These are phyloP conservation scores for Fusarium torreyae DNA, from an alignment of 2,329 filamentous ascomycete genomes.

Conservation along the genomic window DNA sequence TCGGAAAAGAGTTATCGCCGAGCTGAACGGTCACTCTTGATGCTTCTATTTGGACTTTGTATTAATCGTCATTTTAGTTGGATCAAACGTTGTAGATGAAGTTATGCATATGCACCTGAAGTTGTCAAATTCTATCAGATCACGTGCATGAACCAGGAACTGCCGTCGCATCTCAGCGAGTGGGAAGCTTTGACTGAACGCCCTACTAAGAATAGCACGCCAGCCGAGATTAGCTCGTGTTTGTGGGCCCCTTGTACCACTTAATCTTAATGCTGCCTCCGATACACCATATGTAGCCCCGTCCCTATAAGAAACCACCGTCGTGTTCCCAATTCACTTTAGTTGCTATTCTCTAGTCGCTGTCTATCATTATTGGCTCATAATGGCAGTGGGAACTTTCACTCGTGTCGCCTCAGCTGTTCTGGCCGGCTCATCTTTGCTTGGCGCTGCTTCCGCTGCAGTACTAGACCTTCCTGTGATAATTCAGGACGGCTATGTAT, in stretches of 20 bases:
- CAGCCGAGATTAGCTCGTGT: conserved; percentile 29
- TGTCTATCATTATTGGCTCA: not conserved
- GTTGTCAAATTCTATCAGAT: not conserved
- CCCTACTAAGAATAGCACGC: not conserved
- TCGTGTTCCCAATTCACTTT: not conserved
- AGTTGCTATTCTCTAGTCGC: too few species aligned
- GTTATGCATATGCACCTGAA: not conserved
- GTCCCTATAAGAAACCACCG: conserved; percentile 3
- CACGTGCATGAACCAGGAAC: not conserved
- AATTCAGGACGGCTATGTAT: conserved; percentile 26
- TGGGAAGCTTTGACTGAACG: not conserved
- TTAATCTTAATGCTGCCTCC: conserved; percentile 1
- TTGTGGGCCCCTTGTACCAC: conserved; percentile 2
- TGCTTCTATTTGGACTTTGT: too few species aligned
- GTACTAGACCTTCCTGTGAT: conserved; percentile 29
- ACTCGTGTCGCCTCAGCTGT: conserved; percentile 17
- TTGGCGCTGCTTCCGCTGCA: conserved; percentile 19
- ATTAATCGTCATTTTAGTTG: too few species aligned
- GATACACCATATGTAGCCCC: not conserved
- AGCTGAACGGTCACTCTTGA: not conserved
- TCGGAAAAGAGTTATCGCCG: not conserved
- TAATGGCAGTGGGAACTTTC: conserved; percentile 2
- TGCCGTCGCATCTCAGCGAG: not conserved
- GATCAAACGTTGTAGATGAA: not conserved
- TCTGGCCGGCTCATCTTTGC: conserved; percentile 10